These are phyloP conservation scores for Teunomyces aglyptinius DNA, from an alignment of 805 yeast species.

Conservation along the genomic window DNA sequence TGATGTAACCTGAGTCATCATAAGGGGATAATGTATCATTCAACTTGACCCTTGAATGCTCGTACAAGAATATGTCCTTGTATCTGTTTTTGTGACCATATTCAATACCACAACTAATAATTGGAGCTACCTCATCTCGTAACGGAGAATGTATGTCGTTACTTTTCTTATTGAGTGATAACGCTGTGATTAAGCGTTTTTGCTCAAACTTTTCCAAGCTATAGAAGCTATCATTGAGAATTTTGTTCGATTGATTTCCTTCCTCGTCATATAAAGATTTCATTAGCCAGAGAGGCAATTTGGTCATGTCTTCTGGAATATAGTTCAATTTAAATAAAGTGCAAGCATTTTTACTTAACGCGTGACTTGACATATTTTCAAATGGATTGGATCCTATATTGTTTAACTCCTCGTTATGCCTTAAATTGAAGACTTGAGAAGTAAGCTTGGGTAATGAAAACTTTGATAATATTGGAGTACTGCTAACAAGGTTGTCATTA, in stretches of 20 bases:
- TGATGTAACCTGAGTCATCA: constrained; percentile 61
- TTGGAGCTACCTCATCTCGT: constrained; percentile 31
- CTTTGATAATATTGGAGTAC: constrained; percentile 45
- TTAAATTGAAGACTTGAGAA: constrained; percentile 35
- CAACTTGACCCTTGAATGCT: constrained; percentile 76
- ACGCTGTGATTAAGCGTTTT: constrained; percentile 50
- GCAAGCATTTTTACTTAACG: constrained; percentile 11
- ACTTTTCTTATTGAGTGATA: constrained; percentile 13
- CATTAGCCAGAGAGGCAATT: constrained; percentile 40
- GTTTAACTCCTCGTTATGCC: constrained; percentile 51
- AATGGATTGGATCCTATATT: constrained; percentile 10
- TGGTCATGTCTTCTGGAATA: constrained; percentile 32
- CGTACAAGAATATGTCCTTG: constrained; percentile 84
- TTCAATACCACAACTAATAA: constrained; percentile 75
- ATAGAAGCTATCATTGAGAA: constrained; percentile 47
- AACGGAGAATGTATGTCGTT: constrained; percentile 5
- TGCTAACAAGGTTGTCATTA: constrained; percentile 15
- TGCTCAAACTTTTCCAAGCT: constrained; percentile 69
- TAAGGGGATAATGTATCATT: constrained; percentile 13
- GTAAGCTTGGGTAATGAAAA: constrained; percentile 49
- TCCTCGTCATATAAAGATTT: constrained; percentile 7
- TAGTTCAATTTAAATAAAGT: constrained; percentile 21
- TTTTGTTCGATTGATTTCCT: constrained; percentile 1
- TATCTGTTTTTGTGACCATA: constrained; percentile 64
- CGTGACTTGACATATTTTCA: constrained; percentile 9